Base-by-base conservation (phyloP, 1,139 yeast genomes). In the Suhomyces guaymorum region DNA sequence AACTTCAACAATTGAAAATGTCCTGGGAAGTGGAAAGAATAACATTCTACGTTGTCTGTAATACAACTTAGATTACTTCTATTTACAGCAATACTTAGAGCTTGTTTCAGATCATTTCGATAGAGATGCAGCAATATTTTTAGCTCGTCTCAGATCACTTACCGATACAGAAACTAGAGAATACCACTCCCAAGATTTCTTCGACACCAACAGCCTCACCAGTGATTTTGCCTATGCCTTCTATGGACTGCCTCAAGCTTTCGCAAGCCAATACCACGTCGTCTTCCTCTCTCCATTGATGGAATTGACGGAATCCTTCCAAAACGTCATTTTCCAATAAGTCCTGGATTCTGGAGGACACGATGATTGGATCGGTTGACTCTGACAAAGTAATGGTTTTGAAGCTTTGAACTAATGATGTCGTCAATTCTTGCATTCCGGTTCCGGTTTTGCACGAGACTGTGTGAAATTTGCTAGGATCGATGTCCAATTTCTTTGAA, bases 131-230 rank as follows among this genome's bases (percentile, higher is more conserved):
- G 26, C 30, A 36, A 47, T 33, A 44, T 48, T 12, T 48, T 51
- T 33, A 46, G 41, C 26, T 38, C 48, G 15, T 27, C 41, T n/a
- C 30, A 23, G 21, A 13, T 35, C 65, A 92, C 59, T 92, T 92
- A 5, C 98, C 98, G 27, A 92, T 88, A 58, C 98, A 92, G 55
- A 92, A 94, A 45, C 80, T 85, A 5, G 95, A 81, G 55, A 92
- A 92, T 0, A 92, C 95, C 3, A 86, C 92, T 0, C 94, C 97
- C 8, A 94, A 64, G 1, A 94, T 80, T 53, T 92, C 98, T 51
- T 92, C 97, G 1, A 90, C 74, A 0, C 95, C 96, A 10, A 92
- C 80, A 0, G 89, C 77, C 30, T 85, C 84, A 1, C 98, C 98
- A 0, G 97, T 89, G 23, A 92, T 84, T 51, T 82, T 85, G 0